A percentile compares a stretch with the other conserved stretches of the same genome.
Evolutionary conservation across 2,329 filamentous ascomycete genomes (phyloP).

Genomic region (Dactylonectria macrodidyma): DNA sequence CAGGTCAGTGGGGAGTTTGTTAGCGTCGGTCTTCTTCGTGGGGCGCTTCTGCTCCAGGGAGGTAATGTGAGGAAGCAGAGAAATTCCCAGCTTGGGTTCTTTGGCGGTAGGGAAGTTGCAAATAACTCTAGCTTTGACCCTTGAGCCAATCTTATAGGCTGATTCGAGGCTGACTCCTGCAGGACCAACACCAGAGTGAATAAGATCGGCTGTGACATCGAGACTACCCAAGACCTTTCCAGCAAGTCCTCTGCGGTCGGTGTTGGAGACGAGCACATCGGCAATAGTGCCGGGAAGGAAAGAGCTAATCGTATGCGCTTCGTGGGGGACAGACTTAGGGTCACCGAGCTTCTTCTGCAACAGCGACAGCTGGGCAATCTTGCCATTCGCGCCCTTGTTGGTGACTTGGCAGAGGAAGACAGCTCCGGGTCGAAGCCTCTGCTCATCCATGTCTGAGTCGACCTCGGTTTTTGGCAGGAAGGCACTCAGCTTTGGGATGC

Average conservation of each 20-base stretch:
- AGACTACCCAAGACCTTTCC: slow-evolving; percentile 95
- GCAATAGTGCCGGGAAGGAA: slow-evolving; percentile 94
- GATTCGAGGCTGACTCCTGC: slow-evolving; percentile 79
- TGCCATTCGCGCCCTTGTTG: slow-evolving; percentile 81
- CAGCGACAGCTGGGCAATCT: slow-evolving; percentile 88
- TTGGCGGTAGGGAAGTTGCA: slow-evolving; percentile 88
- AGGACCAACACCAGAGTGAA: slow-evolving; percentile 86
- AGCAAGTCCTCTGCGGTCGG: slow-evolving; percentile 80
- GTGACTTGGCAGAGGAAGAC: slow-evolving; percentile 89
- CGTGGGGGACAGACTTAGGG: slow-evolving; percentile 74
- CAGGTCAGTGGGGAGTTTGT: slow-evolving; percentile 68
- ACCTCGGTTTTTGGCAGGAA: slow-evolving; percentile 91
- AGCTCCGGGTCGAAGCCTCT: slow-evolving; percentile 83
- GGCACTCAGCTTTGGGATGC: slow-evolving; percentile 80
- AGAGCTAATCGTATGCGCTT: slow-evolving; percentile 88
- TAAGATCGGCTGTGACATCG: slow-evolving; percentile 89
- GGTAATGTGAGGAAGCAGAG: slow-evolving; percentile 87
- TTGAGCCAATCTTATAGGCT: slow-evolving; percentile 87
- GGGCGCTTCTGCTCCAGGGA: slow-evolving; percentile 68
- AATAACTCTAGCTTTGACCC: slow-evolving; percentile 88
- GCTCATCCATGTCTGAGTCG: slow-evolving; percentile 74
- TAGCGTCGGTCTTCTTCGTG: slow-evolving; percentile 51
- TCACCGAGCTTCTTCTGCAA: slow-evolving; percentile 79
- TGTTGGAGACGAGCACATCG: slow-evolving; percentile 85
- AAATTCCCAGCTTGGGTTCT: slow-evolving; percentile 88